These are phyloP conservation scores for Globisporangium mamillatum DNA, from an alignment of 352 stramenopile genomes.

Conservation along the genomic window DNA sequence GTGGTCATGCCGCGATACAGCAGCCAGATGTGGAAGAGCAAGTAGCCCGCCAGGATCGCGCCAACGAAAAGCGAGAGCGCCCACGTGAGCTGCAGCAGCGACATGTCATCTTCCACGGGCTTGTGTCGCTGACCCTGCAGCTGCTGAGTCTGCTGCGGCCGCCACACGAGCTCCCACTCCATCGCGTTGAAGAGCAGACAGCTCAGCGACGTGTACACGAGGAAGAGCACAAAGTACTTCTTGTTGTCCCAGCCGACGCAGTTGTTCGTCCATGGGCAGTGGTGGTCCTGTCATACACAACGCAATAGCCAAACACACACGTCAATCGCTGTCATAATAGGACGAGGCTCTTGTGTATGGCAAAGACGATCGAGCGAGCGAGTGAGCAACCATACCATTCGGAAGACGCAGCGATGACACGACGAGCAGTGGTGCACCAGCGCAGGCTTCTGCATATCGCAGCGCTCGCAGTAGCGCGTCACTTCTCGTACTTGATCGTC, in stretches of 20 bases:
- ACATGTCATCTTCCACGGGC: slow-evolving; percentile 18
- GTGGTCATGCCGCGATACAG: slow-evolving; percentile 64
- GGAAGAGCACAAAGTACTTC: slow-evolving; percentile 81
- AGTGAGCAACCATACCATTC: slow-evolving; percentile 39
- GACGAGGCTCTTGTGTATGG: neutral
- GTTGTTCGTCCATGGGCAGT: slow-evolving; percentile 84
- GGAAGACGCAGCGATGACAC: slow-evolving; percentile 69
- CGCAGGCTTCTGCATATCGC: slow-evolving; percentile 54
- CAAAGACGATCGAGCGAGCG: neutral
- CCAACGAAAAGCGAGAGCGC: slow-evolving; percentile 51
- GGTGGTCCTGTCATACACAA: slow-evolving; percentile 46
- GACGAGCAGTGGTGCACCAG: slow-evolving; percentile 78
- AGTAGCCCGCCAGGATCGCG: slow-evolving; percentile 60
- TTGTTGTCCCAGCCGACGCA: slow-evolving; percentile 86
- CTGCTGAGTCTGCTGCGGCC: neutral
- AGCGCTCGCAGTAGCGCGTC: slow-evolving; percentile 75
- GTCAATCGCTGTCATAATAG: neutral
- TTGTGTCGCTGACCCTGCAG: neutral
- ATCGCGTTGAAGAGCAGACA: slow-evolving; percentile 60
- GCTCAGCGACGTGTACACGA: slow-evolving; percentile 70
- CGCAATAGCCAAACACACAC: neutral
- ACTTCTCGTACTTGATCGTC: slow-evolving; percentile 15
- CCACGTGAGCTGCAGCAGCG: slow-evolving; percentile 45
- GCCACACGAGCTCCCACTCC: slow-evolving; percentile 27
- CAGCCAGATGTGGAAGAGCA: slow-evolving; percentile 75